A percentile compares a stretch with the other conserved stretches of the same genome.
Evolutionary conservation across 2,329 filamentous ascomycete genomes (phyloP).

Genomic region (Dothidotthia symphoricarpi): DNA sequence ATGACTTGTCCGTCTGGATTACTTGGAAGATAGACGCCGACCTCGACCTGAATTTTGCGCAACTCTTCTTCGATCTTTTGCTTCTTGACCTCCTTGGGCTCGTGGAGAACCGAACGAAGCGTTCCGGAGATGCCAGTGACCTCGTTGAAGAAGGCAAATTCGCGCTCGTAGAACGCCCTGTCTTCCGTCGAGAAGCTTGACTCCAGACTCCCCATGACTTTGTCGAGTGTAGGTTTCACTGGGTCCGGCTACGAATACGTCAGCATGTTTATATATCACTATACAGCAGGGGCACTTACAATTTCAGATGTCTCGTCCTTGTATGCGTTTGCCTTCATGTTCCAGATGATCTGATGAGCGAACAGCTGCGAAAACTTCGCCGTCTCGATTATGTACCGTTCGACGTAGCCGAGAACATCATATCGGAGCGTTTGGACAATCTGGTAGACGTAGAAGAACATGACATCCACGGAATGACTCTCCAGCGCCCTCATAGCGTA

Average conservation of each 20-base stretch:
- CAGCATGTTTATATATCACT: constrained; percentile 1
- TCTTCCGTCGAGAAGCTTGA: constrained; percentile 77
- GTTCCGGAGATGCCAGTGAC: constrained; percentile 95
- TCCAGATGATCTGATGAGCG: constrained; percentile 99
- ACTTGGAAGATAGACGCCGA: constrained; percentile 94
- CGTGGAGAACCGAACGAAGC: constrained; percentile 88
- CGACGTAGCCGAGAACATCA: constrained; percentile 88
- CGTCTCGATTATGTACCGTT: constrained; percentile 94
- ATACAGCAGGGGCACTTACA: constrained; percentile 50
- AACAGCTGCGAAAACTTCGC: constrained; percentile 97
- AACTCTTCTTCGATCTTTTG: constrained; percentile 98
- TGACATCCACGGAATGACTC: constrained; percentile 91
- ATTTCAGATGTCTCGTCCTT: constrained; percentile 92
- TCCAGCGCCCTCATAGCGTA: constrained; percentile 96
- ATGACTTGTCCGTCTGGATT: constrained; percentile 97
- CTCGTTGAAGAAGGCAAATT: constrained; percentile 98
- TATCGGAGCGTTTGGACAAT: constrained; percentile 95
- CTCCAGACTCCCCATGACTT: constrained; percentile 81
- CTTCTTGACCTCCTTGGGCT: constrained; percentile 93
- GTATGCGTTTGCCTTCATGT: constrained; percentile 98
- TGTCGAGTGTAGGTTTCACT: constrained; percentile 90
- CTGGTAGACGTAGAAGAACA: constrained; percentile 98
- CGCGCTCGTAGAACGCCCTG: constrained; percentile 82
- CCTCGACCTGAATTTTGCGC: constrained; percentile 93
- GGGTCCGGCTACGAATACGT: constrained; percentile 66